Conservation (phyloP, 2,329 filamentous ascomycete genomes). For the Paraphaeosphaeria minitans region DNA sequence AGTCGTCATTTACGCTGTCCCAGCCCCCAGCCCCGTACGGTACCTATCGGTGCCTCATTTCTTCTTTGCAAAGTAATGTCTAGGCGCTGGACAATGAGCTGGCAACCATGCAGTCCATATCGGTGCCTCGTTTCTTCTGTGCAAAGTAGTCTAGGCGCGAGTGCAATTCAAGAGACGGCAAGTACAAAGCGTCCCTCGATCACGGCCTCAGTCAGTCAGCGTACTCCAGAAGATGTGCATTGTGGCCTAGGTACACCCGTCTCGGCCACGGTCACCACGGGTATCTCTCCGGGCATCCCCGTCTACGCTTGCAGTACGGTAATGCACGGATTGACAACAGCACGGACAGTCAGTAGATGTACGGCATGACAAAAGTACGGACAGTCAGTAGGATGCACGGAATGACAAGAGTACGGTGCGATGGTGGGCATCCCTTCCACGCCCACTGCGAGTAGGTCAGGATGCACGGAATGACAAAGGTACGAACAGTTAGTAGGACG, state of each 20-base stretch:
- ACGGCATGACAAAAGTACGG: no score
- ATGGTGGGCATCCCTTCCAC: not conserved
- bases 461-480: not conserved
- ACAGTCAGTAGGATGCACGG: no score
- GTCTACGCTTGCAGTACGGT: not conserved
- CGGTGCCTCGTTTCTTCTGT: not conserved
- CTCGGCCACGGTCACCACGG: not conserved
- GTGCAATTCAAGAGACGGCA: not conserved
- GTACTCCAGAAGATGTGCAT: not conserved
- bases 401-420: not conserved
- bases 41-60: no score
- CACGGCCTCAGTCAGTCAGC: not conserved
- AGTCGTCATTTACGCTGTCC: no score
- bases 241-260: not conserved
- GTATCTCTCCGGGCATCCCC: not conserved
- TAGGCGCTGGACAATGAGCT: not conserved
- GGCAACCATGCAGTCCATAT: not conserved
- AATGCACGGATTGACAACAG: not conserved
- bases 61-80: no score
- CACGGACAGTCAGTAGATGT: no score
- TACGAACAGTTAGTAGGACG: no score
- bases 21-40: no score
- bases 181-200: not conserved
- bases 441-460: no score
- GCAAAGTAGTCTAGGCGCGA: no score